These are phyloP conservation scores for Sanghuangporus weigelae DNA, from an alignment of 1,284 basidiomycete genomes.

Conservation along the genomic window DNA sequence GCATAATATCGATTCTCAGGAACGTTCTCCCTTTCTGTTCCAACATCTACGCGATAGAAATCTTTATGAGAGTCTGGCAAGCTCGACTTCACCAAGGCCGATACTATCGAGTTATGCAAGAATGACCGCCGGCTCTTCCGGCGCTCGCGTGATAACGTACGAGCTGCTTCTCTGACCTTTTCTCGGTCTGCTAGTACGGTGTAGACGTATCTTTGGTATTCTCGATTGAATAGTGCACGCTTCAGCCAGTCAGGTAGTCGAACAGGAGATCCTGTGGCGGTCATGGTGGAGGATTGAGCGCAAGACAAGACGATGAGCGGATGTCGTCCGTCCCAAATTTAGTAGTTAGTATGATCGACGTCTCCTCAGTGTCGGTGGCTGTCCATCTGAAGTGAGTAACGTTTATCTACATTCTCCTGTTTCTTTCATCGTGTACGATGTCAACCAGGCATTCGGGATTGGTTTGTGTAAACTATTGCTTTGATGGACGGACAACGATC, in stretches of 20 bases:
- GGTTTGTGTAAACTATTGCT: background rate
- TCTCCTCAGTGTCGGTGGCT: no score
- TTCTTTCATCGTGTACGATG: no score
- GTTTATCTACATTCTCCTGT: no score
- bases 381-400: no score
- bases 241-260: constrained; percentile 27
- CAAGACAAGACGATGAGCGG: background rate
- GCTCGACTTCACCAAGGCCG: constrained; percentile 20
- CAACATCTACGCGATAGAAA: constrained; percentile 39
- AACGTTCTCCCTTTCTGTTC: constrained; percentile 32
- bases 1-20: constrained; percentile 65
- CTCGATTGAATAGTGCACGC: constrained; percentile 24
- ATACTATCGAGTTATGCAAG: constrained; percentile 21
- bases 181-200: constrained; percentile 39
- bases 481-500: constrained; percentile 5
- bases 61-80: constrained; percentile 23
- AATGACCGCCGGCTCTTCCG: constrained; percentile 22
- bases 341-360: background rate
- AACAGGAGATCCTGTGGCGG: background rate
- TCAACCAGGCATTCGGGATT: background rate
- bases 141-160: constrained; percentile 30
- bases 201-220: constrained; percentile 33
- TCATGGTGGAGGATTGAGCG: background rate
- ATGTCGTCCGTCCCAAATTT: background rate
- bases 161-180: constrained; percentile 29